Evolutionary conservation across 225 moss, liverwort and hornwort genomes (phyloP), one percentile per base, ranked within the genome.

Genomic region (Bryum argenteum): DNA sequence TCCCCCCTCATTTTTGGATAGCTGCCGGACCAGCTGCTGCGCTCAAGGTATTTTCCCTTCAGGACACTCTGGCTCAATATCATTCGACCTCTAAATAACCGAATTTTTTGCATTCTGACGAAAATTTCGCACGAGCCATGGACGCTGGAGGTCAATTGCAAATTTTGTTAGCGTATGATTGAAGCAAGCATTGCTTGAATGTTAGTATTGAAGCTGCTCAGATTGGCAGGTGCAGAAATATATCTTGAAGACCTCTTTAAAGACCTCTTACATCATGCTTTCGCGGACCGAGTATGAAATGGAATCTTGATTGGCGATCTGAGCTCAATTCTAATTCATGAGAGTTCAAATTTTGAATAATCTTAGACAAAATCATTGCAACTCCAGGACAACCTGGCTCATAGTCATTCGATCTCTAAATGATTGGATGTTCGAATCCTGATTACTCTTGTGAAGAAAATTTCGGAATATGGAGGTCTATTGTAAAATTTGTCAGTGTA

Each of bases 151-250:
- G 17, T 48, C 48, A 4, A 48, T 63, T 54, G 38, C 15, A 37
- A 37, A 51, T 21, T 38, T 50, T 61, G 48, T 61, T 9, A 38
- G 21, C 43, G 54, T 2, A 66, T 40, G 38, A 18, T 4, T 18
- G 10, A 48, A 70, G 43, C 23, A 38, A 20, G 26, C 59, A 22
- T 64, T 44, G 10, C 43, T 43, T 17, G 42, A 65, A 38, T 73
- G 21, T 19, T 68, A n/a, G 15, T 44, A 19, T 54, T 39, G 37
- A 16, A 40, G 12, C 71, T 13, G 44, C 16, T 13, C n/a, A 76
- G 15, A 15, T 45, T 58, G 63, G 53, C 39, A 45, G 20, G 60
- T 73, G 54, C 37, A 21, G 59, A 59, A 52, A 58, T 14, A 5
- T 72, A 11, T 33, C 2, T 24, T 23, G 38, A 53, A 5, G 2